Evolutionary conservation across 129 eudicot genomes (phyloP).

Genomic region (Deinandra increscens): DNA sequence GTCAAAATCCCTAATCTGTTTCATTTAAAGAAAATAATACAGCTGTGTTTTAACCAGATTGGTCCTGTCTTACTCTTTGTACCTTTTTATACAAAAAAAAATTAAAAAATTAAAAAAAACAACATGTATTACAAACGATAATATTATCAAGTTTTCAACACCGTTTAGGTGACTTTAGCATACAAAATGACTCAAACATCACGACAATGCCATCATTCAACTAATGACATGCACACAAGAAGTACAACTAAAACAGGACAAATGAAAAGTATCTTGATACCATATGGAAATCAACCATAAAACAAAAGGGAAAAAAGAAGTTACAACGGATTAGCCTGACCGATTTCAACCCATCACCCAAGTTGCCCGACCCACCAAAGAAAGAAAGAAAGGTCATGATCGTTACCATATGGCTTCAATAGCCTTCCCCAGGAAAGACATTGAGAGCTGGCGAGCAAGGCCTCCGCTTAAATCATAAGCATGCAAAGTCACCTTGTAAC

Average conservation of each 20-base stretch:
- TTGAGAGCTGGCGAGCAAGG: constrained; percentile 82
- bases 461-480: constrained; percentile 86
- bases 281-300: background rate
- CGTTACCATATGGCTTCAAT: constrained; percentile 81
- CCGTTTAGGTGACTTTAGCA: background rate
- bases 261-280: background rate
- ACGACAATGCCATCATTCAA: background rate
- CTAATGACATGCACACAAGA: background rate
- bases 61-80: background rate
- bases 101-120: no score
- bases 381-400: background rate
- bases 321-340: background rate
- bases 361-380: background rate
- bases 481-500: constrained; percentile 63
- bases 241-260: background rate
- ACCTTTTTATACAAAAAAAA: background rate
- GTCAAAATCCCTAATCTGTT: background rate
- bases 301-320: background rate
- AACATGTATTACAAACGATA: no score
- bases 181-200: background rate
- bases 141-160: no score
- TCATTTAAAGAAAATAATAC: background rate
- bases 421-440: constrained; percentile 76
- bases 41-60: background rate
- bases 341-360: background rate